phyloP scores from a whole-genome alignment of 106 monocot genomes.

The Narthecium ossifragum region DNA sequence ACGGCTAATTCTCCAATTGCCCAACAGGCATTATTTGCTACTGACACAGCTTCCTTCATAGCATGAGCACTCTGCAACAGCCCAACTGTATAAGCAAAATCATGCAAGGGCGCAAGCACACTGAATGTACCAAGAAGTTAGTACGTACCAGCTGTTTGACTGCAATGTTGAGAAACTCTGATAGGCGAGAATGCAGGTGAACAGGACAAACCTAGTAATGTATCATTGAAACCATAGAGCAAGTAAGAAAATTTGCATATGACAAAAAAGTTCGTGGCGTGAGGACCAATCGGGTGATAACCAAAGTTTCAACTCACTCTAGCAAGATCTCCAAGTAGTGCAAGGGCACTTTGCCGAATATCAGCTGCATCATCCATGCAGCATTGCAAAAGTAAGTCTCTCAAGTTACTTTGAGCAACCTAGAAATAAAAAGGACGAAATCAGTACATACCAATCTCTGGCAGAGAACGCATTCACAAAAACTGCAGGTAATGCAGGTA shows the following conservation, averaged over 20 bases:
- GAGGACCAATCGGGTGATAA: too few relatives aligned
- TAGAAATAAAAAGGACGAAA: too few relatives aligned
- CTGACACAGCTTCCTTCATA: constrained; percentile 75
- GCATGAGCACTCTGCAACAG: constrained; percentile 40
- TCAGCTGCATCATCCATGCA: constrained; percentile 89
- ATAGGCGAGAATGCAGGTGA: constrained; percentile 74
- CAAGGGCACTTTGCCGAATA: constrained; percentile 94
- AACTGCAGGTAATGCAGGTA: too few relatives aligned
- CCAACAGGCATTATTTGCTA: constrained; percentile 99
- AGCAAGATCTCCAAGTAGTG: constrained; percentile 97
- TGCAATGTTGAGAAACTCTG: constrained; percentile 76
- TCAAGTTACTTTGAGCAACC: constrained; percentile 88
- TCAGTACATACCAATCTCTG: too few relatives aligned
- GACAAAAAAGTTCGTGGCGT: too few relatives aligned
- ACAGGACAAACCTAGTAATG: constrained; percentile 78
- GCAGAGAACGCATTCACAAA: too few relatives aligned
- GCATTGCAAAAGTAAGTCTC: constrained; percentile 86
- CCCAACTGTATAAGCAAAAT: background rate
- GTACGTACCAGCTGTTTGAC: constrained; percentile 80
- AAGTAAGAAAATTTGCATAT: constrained; percentile 9
- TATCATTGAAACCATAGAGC: background rate
- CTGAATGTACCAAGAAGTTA: too few relatives aligned
- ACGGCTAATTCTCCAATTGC: constrained; percentile 97
- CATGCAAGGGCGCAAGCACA: too few relatives aligned
- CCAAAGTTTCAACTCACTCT: constrained; percentile 66